These are phyloP conservation scores for Talaromyces marneffei DNA, from an alignment of 2,329 filamentous ascomycete species.

Conservation along the genomic window DNA sequence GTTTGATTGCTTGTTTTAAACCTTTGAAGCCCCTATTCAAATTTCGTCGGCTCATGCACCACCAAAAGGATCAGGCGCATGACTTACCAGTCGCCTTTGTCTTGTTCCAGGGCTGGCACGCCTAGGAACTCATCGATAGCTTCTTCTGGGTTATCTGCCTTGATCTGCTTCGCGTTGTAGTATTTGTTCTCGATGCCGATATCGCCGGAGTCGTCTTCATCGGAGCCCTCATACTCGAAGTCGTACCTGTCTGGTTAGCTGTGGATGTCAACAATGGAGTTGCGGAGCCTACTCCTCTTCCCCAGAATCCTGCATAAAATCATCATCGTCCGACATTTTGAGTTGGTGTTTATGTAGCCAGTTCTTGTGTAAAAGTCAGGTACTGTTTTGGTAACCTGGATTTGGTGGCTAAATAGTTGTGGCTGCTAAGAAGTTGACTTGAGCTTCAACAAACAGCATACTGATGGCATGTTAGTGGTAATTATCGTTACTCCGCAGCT, in stretches of 20 bases:
- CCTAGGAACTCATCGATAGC: slow-evolving; percentile 90
- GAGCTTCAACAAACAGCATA: not conserved
- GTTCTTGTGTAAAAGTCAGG: not conserved
- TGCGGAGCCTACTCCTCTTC: slow-evolving; percentile 64
- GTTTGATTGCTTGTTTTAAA: slow-evolving; percentile 94
- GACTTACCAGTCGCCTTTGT: slow-evolving; percentile 84
- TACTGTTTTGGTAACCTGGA: not conserved
- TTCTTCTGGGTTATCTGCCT: slow-evolving; percentile 75
- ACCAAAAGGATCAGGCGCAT: not conserved
- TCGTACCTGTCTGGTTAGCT: slow-evolving; percentile 59
- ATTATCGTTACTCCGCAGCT: not conserved
- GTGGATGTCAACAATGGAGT: slow-evolving; percentile 22
- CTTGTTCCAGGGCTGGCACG: slow-evolving; percentile 73
- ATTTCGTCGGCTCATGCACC: slow-evolving; percentile 13
- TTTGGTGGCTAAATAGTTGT: not conserved
- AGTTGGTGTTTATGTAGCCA: not conserved
- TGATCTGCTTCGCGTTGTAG: slow-evolving; percentile 98
- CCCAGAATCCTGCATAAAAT: slow-evolving; percentile 90
- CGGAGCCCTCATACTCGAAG: slow-evolving; percentile 94
- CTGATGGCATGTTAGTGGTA: not conserved
- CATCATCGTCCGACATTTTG: slow-evolving; percentile 73
- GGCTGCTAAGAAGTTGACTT: not conserved
- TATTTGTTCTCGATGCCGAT: slow-evolving; percentile 99
- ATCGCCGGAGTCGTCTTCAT: slow-evolving; percentile 80
- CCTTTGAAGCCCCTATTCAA: slow-evolving; percentile 76